Percentiles rank a stretch among this genome's conserved stretches.
These are phyloP conservation scores for Coelastrella sp. DNA, from an alignment of 139 green algal genomes.

Conservation along the genomic window DNA sequence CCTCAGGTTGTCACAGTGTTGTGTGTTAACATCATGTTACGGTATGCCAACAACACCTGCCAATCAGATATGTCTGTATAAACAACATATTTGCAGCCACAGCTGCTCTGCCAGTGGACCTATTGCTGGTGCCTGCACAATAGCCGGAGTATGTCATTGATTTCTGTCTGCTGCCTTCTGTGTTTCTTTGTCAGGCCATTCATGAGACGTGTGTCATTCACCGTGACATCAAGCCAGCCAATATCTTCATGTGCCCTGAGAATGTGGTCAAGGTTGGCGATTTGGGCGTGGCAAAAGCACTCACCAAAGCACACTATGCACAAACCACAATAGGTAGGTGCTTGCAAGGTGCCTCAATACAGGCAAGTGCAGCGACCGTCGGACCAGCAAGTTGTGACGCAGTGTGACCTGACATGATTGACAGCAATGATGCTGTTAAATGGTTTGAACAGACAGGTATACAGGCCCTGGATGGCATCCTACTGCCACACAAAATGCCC, in stretches of 20 bases:
- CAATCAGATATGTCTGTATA: neutral
- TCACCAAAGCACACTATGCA: constrained; percentile 66
- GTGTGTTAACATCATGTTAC: too few relatives aligned
- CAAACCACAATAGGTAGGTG: constrained; percentile 51
- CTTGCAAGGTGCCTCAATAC: too few relatives aligned
- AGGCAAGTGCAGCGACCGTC: neutral
- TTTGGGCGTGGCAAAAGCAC: constrained; percentile 73
- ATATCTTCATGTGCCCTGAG: constrained; percentile 52
- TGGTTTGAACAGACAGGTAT: too few relatives aligned
- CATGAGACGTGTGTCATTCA: constrained; percentile 79
- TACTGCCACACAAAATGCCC: neutral
- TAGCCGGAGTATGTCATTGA: neutral
- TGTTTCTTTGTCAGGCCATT: constrained; percentile 44
- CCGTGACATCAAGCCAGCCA: constrained; percentile 72
- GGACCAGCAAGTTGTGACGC: neutral
- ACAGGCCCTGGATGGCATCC: neutral
- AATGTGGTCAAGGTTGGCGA: constrained; percentile 70
- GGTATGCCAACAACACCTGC: neutral
- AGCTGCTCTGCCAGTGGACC: too few relatives aligned
- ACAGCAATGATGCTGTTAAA: too few relatives aligned
- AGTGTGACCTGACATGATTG: neutral
- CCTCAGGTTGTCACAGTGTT: too few relatives aligned
- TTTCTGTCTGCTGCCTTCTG: neutral
- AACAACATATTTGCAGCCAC: too few relatives aligned
- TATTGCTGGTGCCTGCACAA: neutral